A percentile compares a stretch with the other conserved stretches of the same genome.
These are phyloP conservation scores for Syncephalastrum monosporum DNA, from an alignment of 371 early-diverging fungal species.

Conservation along the genomic window DNA sequence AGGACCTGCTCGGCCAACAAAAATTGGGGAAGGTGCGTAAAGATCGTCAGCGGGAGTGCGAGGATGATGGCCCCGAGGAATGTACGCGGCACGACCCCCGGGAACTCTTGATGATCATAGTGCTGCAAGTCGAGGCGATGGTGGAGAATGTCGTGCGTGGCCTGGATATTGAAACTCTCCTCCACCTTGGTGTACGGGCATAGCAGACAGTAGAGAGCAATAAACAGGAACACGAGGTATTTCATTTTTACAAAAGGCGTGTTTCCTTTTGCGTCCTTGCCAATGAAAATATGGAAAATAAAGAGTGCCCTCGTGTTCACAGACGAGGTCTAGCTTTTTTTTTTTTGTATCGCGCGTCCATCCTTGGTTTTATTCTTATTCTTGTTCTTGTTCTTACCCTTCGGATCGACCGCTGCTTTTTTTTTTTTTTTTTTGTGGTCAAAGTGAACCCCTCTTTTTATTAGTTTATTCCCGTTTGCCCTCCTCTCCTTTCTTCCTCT, in stretches of 20 bases:
- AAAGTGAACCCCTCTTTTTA: no score
- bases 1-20: conserved; percentile 22
- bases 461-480: not conserved
- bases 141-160: conserved; percentile 83
- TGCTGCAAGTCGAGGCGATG: conserved; percentile 35
- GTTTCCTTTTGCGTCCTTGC: conserved; percentile 1
- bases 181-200: conserved; percentile 94
- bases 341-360: no score
- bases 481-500: not conserved
- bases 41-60: conserved; percentile 10
- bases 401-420: no score
- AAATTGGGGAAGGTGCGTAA: conserved; percentile 8
- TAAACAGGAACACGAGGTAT: conserved; percentile 33
- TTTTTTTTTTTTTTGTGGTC: no score
- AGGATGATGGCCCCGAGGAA: conserved; percentile 79
- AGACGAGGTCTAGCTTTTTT: not conserved
- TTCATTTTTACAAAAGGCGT: conserved; percentile 22
- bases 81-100: conserved; percentile 94
- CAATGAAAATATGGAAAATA: conserved; percentile 1
- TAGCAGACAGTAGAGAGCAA: conserved; percentile 39
- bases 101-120: conserved; percentile 84
- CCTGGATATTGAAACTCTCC: conserved; percentile 94
- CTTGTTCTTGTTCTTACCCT: no score
- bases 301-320: conserved; percentile 4
- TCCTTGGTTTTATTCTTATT: no score